phyloP scores from a whole-genome alignment of 2,329 filamentous ascomycete species.

The Shiraia sp. region DNA sequence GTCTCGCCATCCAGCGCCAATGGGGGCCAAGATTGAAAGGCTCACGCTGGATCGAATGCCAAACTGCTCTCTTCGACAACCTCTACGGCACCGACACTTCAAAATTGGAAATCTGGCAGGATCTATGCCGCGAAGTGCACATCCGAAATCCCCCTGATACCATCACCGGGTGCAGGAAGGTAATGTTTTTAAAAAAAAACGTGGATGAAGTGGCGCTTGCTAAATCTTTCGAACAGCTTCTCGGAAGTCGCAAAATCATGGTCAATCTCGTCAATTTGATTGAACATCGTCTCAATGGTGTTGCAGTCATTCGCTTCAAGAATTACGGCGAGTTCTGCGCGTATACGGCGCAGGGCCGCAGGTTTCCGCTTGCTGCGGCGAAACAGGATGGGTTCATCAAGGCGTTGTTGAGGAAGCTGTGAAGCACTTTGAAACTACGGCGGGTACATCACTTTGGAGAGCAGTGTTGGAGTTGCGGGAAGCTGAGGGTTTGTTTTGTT shows the following conservation, averaged over 20 bases:
- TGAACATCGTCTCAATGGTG: conserved; percentile 16
- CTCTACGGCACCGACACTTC: conserved; percentile 7
- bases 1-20: conserved; percentile 6
- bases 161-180: conserved; percentile 23
- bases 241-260: conserved; percentile 11
- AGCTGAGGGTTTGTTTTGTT: no score
- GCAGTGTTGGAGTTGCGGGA: no score
- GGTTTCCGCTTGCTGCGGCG: conserved; percentile 11
- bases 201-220: not conserved
- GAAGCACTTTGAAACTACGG: no score
- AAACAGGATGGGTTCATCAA: conserved; percentile 29
- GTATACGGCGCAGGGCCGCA: conserved; percentile 9
- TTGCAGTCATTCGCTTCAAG: conserved; percentile 16
- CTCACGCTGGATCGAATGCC: conserved; percentile 11
- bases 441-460: no score
- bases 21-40: conserved; percentile 2
- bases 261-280: conserved; percentile 28
- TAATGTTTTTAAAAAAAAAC: not conserved
- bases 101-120: conserved; percentile 21
- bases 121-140: conserved; percentile 20
- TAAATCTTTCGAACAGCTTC: conserved; percentile 2
- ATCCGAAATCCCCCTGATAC: conserved; percentile 9
- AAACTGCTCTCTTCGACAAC: conserved; percentile 2
- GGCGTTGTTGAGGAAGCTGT: conserved; percentile 18
- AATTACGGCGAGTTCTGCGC: conserved; percentile 8